Conservation (phyloP, 352 stramenopile genomes). For the Thalassiosira mediterranea region DNA sequence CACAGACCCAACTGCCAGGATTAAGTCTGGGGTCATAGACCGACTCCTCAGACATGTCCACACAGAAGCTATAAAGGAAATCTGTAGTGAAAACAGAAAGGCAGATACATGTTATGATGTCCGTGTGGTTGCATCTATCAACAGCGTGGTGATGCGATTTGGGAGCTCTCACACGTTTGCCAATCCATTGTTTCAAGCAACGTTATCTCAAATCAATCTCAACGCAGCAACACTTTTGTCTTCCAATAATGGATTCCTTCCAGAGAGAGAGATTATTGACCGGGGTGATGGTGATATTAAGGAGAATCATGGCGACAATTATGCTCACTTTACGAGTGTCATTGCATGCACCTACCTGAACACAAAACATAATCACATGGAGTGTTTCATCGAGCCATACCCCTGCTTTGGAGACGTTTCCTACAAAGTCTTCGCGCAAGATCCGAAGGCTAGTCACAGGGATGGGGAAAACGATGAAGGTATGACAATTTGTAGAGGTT, state of each 20-base stretch:
- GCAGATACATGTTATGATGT: conserved; percentile 10
- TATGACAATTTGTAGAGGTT: neutral
- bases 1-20: conserved; percentile 19
- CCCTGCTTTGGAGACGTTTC: conserved; percentile 47
- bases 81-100: neutral
- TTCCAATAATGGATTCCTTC: conserved; percentile 26
- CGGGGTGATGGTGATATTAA: neutral
- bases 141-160: conserved; percentile 38
- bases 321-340: conserved; percentile 44
- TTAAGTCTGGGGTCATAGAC: conserved; percentile 46
- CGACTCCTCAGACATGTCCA: conserved; percentile 46
- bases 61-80: conserved; percentile 7
- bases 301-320: conserved; percentile 21
- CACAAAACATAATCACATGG: conserved; percentile 66
- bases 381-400: conserved; percentile 60
- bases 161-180: conserved; percentile 46
- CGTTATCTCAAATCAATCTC: conserved; percentile 37
- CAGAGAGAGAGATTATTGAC: conserved; percentile 15
- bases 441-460: conserved; percentile 2
- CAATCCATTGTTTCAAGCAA: conserved; percentile 41
- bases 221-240: conserved; percentile 36
- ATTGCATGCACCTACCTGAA: conserved; percentile 57
- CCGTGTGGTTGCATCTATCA: conserved; percentile 23
- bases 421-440: conserved; percentile 44
- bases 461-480: neutral